Evolutionary conservation across 2,329 filamentous ascomycete species (phyloP).

Genomic region (Microcyclospora tardicrescens): DNA sequence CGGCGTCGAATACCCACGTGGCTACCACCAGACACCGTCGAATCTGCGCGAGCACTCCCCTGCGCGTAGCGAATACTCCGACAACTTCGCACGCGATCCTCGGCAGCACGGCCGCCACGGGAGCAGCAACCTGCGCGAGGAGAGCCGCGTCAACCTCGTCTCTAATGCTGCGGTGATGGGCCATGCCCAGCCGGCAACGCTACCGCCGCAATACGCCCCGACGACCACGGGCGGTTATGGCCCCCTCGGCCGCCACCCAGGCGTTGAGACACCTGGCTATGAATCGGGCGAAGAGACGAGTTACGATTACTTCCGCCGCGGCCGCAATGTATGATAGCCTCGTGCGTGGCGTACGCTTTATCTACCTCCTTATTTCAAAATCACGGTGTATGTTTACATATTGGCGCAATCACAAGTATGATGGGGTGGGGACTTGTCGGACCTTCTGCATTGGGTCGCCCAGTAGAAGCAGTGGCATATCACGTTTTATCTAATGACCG

Average conservation of each 20-base stretch:
- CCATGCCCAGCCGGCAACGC: slow-evolving; percentile 8
- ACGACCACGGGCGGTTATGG: slow-evolving; percentile 17
- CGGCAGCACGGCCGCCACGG: not conserved
- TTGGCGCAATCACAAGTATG: no score
- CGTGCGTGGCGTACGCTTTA: no score
- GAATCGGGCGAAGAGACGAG: slow-evolving; percentile 21
- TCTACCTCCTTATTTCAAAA: no score
- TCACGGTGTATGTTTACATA: no score
- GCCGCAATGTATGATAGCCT: slow-evolving; percentile 2
- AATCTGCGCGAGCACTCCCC: slow-evolving; percentile 30
- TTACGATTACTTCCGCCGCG: slow-evolving; percentile 28
- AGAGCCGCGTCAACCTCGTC: slow-evolving; percentile 11
- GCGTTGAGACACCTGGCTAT: slow-evolving; percentile 17
- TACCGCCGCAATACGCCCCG: slow-evolving; percentile 10
- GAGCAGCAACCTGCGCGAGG: slow-evolving; percentile 6
- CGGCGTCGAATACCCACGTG: slow-evolving; percentile 32
- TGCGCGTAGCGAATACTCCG: slow-evolving; percentile 16
- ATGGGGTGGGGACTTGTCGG: no score
- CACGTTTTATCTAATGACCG: no score
- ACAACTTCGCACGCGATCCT: slow-evolving; percentile 3
- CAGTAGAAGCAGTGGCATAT: no score
- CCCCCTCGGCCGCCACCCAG: slow-evolving; percentile 8
- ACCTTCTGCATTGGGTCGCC: no score
- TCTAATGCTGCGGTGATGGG: slow-evolving; percentile 19
- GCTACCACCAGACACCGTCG: slow-evolving; percentile 35